These are phyloP conservation scores for Boletus rufocinnamomeus DNA, from an alignment of 768 basidiomycete species.

Conservation along the genomic window DNA sequence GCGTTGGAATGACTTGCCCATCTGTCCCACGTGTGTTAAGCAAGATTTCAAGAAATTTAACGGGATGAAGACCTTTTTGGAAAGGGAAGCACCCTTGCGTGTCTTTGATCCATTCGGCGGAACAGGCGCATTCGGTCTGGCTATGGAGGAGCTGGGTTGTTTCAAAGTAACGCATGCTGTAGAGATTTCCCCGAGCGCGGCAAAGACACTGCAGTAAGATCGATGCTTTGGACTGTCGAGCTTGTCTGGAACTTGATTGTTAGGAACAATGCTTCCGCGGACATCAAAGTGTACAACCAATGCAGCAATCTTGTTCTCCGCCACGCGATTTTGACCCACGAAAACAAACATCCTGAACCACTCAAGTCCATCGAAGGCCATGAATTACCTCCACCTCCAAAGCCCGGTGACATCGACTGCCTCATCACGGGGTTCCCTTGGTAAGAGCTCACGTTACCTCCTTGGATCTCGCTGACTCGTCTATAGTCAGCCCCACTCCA, in stretches of 20 bases:
- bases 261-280: slow-evolving; percentile 53
- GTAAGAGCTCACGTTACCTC: slow-evolving; percentile 34
- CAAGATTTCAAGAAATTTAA: slow-evolving; percentile 35
- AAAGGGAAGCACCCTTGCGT: slow-evolving; percentile 28
- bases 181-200: slow-evolving; percentile 78
- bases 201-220: slow-evolving; percentile 59
- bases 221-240: background rate
- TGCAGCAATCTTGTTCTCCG: slow-evolving; percentile 66
- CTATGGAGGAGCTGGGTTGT: slow-evolving; percentile 55
- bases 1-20: slow-evolving; percentile 36
- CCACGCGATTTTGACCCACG: slow-evolving; percentile 55
- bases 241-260: slow-evolving; percentile 7
- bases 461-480: slow-evolving; percentile 5
- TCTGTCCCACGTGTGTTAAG: slow-evolving; percentile 49
- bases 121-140: slow-evolving; percentile 62
- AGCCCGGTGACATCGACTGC: slow-evolving; percentile 57
- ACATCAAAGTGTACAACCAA: slow-evolving; percentile 63
- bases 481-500: slow-evolving; percentile 72
- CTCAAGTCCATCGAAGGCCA: slow-evolving; percentile 43
- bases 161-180: slow-evolving; percentile 63
- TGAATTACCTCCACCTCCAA: slow-evolving; percentile 47
- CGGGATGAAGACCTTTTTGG: slow-evolving; percentile 36
- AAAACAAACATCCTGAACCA: slow-evolving; percentile 41
- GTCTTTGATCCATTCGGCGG: slow-evolving; percentile 48
- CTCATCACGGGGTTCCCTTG: slow-evolving; percentile 78